These are phyloP conservation scores for Umbellularia californica DNA, from an alignment of 164 flowering plant genomes.

Conservation along the genomic window DNA sequence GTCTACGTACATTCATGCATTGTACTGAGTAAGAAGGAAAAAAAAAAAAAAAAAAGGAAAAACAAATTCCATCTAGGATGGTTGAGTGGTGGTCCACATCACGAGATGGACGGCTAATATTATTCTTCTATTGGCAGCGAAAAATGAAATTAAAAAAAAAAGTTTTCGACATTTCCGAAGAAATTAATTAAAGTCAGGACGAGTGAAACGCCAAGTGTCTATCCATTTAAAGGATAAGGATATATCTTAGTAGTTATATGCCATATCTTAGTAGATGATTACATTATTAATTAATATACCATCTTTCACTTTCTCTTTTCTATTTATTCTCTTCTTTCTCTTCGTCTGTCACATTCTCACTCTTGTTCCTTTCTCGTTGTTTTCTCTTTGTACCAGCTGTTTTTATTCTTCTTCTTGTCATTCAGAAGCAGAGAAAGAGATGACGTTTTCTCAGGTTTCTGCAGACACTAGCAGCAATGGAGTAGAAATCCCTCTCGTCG, in stretches of 20 bases:
- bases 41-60: no score
- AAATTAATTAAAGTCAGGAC: neutral
- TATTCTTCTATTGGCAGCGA: neutral
- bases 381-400: neutral
- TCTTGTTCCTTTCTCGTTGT: neutral
- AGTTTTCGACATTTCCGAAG: neutral
- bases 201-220: neutral
- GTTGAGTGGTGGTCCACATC: neutral
- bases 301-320: neutral
- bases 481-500: slow-evolving; percentile 38
- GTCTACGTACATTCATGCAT: no score
- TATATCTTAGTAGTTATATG: neutral
- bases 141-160: no score
- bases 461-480: neutral
- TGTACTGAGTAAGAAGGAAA: no score
- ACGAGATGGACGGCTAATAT: neutral
- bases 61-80: neutral
- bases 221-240: neutral
- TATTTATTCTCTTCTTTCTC: neutral
- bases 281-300: no score
- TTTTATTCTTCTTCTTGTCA: neutral
- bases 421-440: neutral
- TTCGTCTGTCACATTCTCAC: neutral
- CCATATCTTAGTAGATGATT: no score
- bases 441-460: neutral